A percentile compares a stretch with the other conserved stretches of the same genome.
Conservation (phyloP, 306 rosid genomes). For the Chamaecrista fasciculata region DNA sequence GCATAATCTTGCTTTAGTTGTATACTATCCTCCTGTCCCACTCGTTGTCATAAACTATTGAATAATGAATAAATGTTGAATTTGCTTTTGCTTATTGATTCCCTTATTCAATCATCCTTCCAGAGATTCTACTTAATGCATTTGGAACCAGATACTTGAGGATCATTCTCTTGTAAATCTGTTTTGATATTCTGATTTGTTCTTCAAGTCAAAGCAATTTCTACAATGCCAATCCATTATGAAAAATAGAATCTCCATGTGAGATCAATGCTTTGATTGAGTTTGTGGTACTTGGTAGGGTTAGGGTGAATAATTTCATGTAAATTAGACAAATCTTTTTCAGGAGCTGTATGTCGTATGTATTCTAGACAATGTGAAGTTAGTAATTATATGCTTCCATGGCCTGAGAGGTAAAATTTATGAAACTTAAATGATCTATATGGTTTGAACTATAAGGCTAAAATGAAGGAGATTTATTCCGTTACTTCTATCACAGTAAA, state of each 20-base stretch:
- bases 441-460: background rate
- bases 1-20: background rate
- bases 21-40: background rate
- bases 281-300: background rate
- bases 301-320: background rate
- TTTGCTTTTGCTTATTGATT: background rate
- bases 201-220: background rate
- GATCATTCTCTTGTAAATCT: background rate
- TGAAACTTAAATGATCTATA: background rate
- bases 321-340: background rate
- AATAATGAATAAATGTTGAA: background rate
- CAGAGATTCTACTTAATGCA: background rate
- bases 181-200: background rate
- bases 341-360: background rate
- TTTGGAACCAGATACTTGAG: background rate
- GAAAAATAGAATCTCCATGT: background rate
- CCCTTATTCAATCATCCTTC: background rate
- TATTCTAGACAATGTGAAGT: background rate
- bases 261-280: background rate
- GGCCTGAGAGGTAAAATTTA: background rate
- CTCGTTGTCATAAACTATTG: background rate
- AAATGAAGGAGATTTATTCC: background rate
- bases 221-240: background rate
- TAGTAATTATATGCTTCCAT: background rate
- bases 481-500: background rate